Base-by-base conservation (phyloP, 768 basidiomycete genomes). In the Suillus subaureus region DNA sequence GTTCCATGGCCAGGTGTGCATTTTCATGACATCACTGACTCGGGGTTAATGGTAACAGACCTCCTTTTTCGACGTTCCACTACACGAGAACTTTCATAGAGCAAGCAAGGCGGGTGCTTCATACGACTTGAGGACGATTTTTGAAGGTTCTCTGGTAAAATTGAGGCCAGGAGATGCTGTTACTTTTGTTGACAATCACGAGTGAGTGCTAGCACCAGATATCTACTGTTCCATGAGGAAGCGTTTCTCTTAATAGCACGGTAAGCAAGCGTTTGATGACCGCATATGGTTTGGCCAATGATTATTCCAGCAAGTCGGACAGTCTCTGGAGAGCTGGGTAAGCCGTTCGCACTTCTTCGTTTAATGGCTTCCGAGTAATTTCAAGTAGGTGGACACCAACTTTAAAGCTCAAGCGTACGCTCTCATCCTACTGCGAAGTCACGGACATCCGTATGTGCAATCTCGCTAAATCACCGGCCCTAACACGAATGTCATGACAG, bases 171-270 rank as follows among this genome's bases (percentile, higher is more conserved):
- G 83, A 33, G 92, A 95, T 72, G 92, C 95, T 5, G 93, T 97
- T 6, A 94, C 93, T 0, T 94, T 94, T 71, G 93, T 94, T 8
- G 93, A 95, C 70, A 95, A 94, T 75, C 93, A 95, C 69, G 93
- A 95, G 93, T 93, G 67, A 77, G 89, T 78, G 12, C 43, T 61
- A 2, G 13, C 1, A 39, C 18, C 33, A 31, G 7, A 62, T 43
- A 43, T 62, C 13, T 64, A 12, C 21, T 51, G 8, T 40, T 43
- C n/a, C 7, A 40, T 26, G 23, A 18, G 13, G 40, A 4, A 2
- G 51, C 47, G 13, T 64, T 31, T 66, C 63, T 37, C 43, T 66
- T 40, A 18, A 61, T 66, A 92, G 90, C 68, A 93, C 91, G 72
- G 91, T 92, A 78, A 78, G 75, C 37, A 23, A 21, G 13, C 72